Percentiles rank a stretch among this genome's conserved stretches.
Evolutionary conservation across 2,329 filamentous ascomycete genomes (phyloP).

Genomic region (Fusarium clavum): DNA sequence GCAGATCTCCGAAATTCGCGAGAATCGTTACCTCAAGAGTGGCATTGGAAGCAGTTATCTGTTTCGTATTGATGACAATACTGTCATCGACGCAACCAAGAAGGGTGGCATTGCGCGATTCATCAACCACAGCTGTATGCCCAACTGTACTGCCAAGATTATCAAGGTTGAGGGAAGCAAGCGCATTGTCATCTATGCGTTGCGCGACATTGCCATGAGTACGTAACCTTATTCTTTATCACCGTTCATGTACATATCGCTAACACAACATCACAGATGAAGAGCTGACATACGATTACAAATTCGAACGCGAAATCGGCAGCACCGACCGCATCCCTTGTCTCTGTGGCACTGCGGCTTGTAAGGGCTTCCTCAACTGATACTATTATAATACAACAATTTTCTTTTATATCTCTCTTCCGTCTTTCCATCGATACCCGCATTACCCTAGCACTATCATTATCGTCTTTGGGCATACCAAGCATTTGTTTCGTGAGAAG

Average conservation of each 20-base stretch:
- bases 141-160: slow-evolving; percentile 99
- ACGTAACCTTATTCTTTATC: slow-evolving; percentile 57
- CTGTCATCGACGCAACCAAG: slow-evolving; percentile 97
- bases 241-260: background rate
- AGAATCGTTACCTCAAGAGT: slow-evolving; percentile 91
- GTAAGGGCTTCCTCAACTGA: slow-evolving; percentile 99
- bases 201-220: slow-evolving; percentile 96
- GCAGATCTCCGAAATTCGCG: slow-evolving; percentile 95
- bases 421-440: slow-evolving; percentile 5
- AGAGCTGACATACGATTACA: slow-evolving; percentile 99
- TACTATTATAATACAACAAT: slow-evolving; percentile 30
- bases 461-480: slow-evolving; percentile 11
- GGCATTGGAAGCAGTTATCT: slow-evolving; percentile 97
- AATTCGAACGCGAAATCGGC: slow-evolving; percentile 97
- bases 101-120: slow-evolving; percentile 98
- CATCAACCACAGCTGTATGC: slow-evolving; percentile 98
- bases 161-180: slow-evolving; percentile 99
- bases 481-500: slow-evolving; percentile 7
- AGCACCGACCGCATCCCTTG: slow-evolving; percentile 96
- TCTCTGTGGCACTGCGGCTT: slow-evolving; percentile 93
- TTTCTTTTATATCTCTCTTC: slow-evolving; percentile 17
- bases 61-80: slow-evolving; percentile 97
- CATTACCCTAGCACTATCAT: slow-evolving; percentile 12
- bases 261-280: slow-evolving; percentile 73
- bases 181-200: slow-evolving; percentile 97